Evolutionary conservation across 495 filamentous ascomycete genomes (phyloP).

Genomic region (Aspergillus bertholletiae): DNA sequence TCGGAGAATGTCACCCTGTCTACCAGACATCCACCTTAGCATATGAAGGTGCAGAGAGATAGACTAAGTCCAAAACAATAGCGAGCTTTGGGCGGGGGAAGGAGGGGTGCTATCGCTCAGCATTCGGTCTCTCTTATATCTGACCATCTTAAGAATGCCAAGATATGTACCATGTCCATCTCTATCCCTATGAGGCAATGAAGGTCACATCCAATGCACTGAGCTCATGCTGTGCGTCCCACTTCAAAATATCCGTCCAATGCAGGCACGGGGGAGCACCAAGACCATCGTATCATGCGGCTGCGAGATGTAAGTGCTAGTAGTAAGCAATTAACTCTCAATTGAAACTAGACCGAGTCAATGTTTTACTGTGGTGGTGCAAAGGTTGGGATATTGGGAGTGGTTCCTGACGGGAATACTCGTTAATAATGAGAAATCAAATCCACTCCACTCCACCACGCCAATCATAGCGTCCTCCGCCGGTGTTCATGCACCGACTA

Average conservation of each 20-base stretch:
- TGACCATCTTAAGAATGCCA: too few relatives aligned
- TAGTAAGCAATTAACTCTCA: neutral
- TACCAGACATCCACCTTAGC: too few relatives aligned
- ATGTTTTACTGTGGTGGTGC: neutral
- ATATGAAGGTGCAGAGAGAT: neutral
- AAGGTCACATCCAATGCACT: too few relatives aligned
- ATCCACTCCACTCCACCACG: neutral
- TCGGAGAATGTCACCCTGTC: neutral
- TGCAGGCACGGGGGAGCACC: too few relatives aligned
- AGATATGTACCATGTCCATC: neutral
- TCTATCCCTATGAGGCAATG: neutral
- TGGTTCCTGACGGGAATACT: neutral
- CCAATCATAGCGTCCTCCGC: neutral
- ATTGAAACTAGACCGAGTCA: neutral
- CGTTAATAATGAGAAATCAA: neutral
- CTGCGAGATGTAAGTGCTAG: too few relatives aligned
- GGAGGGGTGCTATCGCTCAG: too few relatives aligned
- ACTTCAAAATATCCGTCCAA: too few relatives aligned
- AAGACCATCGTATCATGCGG: too few relatives aligned
- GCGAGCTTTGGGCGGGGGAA: neutral
- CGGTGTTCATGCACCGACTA: neutral
- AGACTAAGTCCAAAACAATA: neutral
- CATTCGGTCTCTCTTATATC: too few relatives aligned
- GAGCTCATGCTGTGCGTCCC: too few relatives aligned
- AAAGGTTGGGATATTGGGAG: neutral